phyloP scores from a whole-genome alignment of 2,329 filamentous ascomycete genomes.

The Lachnellula cervina region DNA sequence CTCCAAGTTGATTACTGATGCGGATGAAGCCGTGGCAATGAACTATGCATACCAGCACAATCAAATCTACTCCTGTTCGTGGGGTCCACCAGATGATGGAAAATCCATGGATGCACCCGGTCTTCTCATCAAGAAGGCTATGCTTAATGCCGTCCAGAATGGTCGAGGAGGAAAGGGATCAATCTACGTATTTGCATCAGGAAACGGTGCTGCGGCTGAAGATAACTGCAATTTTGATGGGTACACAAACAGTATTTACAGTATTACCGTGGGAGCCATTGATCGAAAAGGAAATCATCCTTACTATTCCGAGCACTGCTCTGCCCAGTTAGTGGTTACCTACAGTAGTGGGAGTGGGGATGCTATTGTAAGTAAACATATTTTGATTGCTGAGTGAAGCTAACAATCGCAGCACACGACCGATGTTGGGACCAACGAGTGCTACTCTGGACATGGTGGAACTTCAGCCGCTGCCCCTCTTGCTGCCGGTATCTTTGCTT shows the following conservation, averaged over 20 bases:
- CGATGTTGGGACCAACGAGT: constrained; percentile 79
- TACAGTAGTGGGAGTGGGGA: constrained; percentile 90
- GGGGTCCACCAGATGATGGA: constrained; percentile 94
- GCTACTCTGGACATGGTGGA: constrained; percentile 79
- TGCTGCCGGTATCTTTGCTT: constrained; percentile 84
- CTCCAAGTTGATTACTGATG: constrained; percentile 83
- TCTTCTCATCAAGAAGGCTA: constrained; percentile 80
- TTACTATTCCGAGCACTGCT: constrained; percentile 95
- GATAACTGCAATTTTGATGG: constrained; percentile 99
- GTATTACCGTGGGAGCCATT: constrained; percentile 91
- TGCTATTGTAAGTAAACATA: constrained; percentile 57
- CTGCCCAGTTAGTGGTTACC: constrained; percentile 89
- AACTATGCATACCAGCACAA: constrained; percentile 91
- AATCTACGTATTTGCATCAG: constrained; percentile 94
- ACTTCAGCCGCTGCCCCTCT: constrained; percentile 94
- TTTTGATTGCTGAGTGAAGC: background rate
- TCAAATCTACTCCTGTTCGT: constrained; percentile 97
- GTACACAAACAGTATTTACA: constrained; percentile 99
- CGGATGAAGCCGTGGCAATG: constrained; percentile 86
- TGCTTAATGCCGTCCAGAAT: constrained; percentile 87
- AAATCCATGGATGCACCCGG: constrained; percentile 90
- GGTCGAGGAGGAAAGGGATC: constrained; percentile 80
- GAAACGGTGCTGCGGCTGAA: constrained; percentile 79
- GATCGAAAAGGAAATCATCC: constrained; percentile 84
- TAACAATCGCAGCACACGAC: constrained; percentile 67